These are phyloP conservation scores for Apophysomyces ossiformis DNA, from an alignment of 371 early-diverging fungal genomes.

Conservation along the genomic window DNA sequence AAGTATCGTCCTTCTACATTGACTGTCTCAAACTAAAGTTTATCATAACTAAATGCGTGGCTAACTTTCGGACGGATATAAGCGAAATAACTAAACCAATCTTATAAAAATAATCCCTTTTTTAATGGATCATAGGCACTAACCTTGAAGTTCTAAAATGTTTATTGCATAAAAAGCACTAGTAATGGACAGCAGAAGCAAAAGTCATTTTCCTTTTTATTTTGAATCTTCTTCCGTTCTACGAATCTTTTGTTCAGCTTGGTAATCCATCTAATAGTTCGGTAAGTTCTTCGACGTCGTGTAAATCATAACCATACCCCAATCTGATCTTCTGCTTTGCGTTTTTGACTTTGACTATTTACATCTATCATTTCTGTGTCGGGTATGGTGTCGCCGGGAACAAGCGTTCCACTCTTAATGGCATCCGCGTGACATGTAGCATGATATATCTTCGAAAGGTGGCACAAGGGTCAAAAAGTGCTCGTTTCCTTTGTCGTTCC, in stretches of 20 bases:
- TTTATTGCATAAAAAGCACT: not conserved
- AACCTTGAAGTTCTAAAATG: too few species aligned
- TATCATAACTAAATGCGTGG: too few species aligned
- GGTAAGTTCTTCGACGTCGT: not conserved
- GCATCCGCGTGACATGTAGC: conserved; percentile 72
- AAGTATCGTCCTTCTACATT: too few species aligned
- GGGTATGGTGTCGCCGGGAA: conserved; percentile 19
- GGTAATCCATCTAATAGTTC: conserved; percentile 1
- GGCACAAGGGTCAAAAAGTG: not conserved
- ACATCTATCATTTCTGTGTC: conserved; percentile 13
- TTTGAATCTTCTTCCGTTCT: conserved; percentile 1
- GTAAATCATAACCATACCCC: conserved; percentile 1
- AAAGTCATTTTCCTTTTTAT: not conserved
- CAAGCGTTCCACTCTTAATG: conserved; percentile 32
- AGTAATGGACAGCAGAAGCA: not conserved
- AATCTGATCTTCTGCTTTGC: conserved; percentile 13
- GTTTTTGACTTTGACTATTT: conserved; percentile 13
- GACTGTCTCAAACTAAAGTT: too few species aligned
- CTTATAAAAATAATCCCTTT: not conserved
- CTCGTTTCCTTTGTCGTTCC: not conserved
- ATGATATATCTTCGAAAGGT: conserved; percentile 61
- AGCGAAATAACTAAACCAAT: too few species aligned
- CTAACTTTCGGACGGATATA: too few species aligned
- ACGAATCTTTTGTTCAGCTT: conserved; percentile 7
- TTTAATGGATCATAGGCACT: not conserved